These are phyloP conservation scores for Coemansia sp. DNA, from an alignment of 192 early-diverging fungal species.

Conservation along the genomic window DNA sequence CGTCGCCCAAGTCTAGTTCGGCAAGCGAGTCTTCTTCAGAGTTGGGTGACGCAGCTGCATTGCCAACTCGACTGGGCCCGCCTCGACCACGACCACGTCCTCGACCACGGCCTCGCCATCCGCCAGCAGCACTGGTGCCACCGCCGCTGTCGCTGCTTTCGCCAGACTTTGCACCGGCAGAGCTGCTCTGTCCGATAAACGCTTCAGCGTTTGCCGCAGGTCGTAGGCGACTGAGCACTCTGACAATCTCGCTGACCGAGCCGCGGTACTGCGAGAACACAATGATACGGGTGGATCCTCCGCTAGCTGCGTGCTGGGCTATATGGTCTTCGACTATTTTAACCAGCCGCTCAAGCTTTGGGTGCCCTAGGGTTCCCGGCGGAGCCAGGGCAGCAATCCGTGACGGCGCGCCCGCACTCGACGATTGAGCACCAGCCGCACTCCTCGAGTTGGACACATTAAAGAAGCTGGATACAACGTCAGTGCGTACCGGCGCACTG, in stretches of 20 bases:
- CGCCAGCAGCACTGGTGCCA: neutral
- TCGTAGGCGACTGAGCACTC: constrained; percentile 59
- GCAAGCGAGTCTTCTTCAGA: constrained; percentile 15
- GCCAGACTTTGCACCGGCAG: constrained; percentile 2
- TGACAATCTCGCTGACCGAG: constrained; percentile 82
- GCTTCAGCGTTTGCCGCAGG: constrained; percentile 68
- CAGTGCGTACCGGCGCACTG: constrained; percentile 17
- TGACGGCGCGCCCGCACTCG: constrained; percentile 1
- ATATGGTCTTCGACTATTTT: constrained; percentile 71
- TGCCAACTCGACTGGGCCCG: neutral
- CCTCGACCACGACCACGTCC: constrained; percentile 14
- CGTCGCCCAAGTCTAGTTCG: constrained; percentile 20
- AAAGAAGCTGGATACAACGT: constrained; percentile 51
- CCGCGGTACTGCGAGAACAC: constrained; percentile 84
- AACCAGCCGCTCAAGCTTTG: constrained; percentile 74
- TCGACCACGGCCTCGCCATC: constrained; percentile 10
- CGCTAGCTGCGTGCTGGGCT: constrained; percentile 32
- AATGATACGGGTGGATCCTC: constrained; percentile 65
- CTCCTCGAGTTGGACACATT: constrained; percentile 22
- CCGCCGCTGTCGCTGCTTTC: constrained; percentile 7
- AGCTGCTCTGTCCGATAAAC: constrained; percentile 80
- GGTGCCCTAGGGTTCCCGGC: constrained; percentile 65
- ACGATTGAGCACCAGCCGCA: neutral
- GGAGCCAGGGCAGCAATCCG: constrained; percentile 19
- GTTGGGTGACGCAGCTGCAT: neutral